Evolutionary conservation across 2,329 filamentous ascomycete genomes (phyloP), one percentile per base, ranked within the genome.

Genomic region (Colletotrichum sp.): DNA sequence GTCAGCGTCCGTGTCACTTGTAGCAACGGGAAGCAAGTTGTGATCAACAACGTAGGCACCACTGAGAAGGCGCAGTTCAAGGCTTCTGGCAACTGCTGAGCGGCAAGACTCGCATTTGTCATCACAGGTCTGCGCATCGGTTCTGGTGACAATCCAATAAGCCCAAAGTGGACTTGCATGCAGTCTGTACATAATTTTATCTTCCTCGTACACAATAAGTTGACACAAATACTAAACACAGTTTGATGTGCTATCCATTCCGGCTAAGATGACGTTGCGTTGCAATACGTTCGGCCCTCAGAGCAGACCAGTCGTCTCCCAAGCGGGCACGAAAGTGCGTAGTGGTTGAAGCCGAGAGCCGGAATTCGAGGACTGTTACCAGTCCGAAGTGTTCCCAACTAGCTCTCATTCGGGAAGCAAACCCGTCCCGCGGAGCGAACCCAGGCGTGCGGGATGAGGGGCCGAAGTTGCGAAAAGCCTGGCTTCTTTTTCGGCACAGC

Each of bases 1-100:
- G 77, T 80, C 12, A 75, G 68, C 22, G 72, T 80, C 3, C 72
- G 78, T 16, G 67, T 80, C 12, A 78, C 72, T 8, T 79, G 78
- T 66, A 39, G 36, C 8, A 80, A 80, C 67, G 78, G 78, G n/a
- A 74, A 74, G 44, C 72, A 76, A 59, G 77, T 80, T 5, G 68
- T 79, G 6, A 48, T 79, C 15, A 79, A 73, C 8, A 76, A 78
- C 6, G 75, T 80, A 13, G 77, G 68, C 48, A 74, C 68, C 15
- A 55, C 39, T 11, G 72, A 66, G 28, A 67, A 72, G 15, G 68
- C 68, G 13, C 68, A 71, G n/a, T 72, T 75, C 63, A 75, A 65
- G 27, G 68, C 72, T 19, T 63, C 68, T 8, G 72, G 61, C 19
- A 75, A 75, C 19, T 75, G 72, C n/a, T 75, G 27, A 28, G 48